These are phyloP conservation scores for Xylaria longipes DNA, from an alignment of 495 filamentous ascomycete species.

Conservation along the genomic window DNA sequence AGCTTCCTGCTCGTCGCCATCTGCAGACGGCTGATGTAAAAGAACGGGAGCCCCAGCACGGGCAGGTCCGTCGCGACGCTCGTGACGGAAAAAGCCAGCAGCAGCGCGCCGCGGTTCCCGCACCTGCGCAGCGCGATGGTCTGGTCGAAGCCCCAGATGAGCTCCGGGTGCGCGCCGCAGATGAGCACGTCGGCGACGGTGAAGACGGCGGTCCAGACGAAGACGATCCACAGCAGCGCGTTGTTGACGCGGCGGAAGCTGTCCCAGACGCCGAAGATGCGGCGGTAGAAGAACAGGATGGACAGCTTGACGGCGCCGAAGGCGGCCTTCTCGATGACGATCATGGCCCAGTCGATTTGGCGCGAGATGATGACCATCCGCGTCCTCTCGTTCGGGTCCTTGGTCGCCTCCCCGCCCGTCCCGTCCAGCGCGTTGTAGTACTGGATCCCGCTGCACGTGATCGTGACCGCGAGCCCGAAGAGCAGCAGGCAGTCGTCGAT, in stretches of 20 bases:
- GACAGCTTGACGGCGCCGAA: conserved; percentile 23
- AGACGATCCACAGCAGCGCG: conserved; percentile 11
- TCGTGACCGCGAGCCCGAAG: conserved; percentile 6
- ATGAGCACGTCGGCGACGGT: conserved; percentile 12
- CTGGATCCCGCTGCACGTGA: conserved; percentile 20
- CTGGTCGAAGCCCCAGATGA: conserved; percentile 22
- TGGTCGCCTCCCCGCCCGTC: conserved; percentile 18
- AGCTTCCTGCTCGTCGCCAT: conserved; percentile 16
- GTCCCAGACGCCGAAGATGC: conserved; percentile 21
- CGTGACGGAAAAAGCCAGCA: conserved; percentile 22
- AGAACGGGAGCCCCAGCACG: conserved; percentile 17
- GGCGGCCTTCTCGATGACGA: conserved; percentile 18
- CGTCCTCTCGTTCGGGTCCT: conserved; percentile 5
- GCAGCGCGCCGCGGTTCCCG: conserved; percentile 21
- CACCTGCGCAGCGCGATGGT: conserved; percentile 14
- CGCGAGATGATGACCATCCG: conserved; percentile 19
- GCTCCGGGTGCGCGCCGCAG: conserved; percentile 17
- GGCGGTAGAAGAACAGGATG: conserved; percentile 20
- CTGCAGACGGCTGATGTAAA: conserved; percentile 22
- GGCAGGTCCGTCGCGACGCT: conserved; percentile 22
- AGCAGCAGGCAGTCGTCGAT: conserved; percentile 19
- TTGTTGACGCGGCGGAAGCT: conserved; percentile 18
- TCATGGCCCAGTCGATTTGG: conserved; percentile 24
- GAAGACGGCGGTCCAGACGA: conserved; percentile 7
- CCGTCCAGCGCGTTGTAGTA: conserved; percentile 23